Evolutionary conservation across 192 early-diverging fungal species (phyloP).

Genomic region (Lunasporangiospora selenospora): DNA sequence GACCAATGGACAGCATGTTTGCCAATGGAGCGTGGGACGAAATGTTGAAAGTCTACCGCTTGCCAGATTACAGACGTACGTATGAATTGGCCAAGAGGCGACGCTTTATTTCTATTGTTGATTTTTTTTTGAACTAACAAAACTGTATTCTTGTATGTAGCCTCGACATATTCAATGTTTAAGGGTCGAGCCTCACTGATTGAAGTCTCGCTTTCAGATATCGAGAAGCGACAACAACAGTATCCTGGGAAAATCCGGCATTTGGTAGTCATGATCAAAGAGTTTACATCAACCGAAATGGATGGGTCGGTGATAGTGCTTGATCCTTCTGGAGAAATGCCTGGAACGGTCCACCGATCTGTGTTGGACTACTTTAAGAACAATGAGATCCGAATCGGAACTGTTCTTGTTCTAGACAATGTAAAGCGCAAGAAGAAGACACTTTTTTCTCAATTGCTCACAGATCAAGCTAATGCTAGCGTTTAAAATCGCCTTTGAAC

Average conservation of each 20-base stretch:
- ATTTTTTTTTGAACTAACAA: background rate
- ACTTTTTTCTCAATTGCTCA: too few species aligned
- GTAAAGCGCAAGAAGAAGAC: too few species aligned
- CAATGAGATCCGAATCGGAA: constrained; percentile 39
- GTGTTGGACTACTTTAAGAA: constrained; percentile 42
- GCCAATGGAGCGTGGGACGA: constrained; percentile 21
- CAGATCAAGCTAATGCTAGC: too few species aligned
- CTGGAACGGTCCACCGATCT: constrained; percentile 21
- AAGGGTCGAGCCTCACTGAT: constrained; percentile 13
- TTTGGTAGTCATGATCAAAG: constrained; percentile 35
- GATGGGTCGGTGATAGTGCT: constrained; percentile 32
- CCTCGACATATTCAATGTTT: constrained; percentile 11
- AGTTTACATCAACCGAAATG: constrained; percentile 26
- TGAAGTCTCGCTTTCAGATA: constrained; percentile 15
- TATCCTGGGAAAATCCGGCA: constrained; percentile 19
- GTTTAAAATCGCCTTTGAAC: too few species aligned
- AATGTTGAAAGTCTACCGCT: constrained; percentile 9
- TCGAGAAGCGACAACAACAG: constrained; percentile 13
- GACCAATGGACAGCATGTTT: constrained; percentile 41
- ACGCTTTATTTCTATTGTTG: background rate
- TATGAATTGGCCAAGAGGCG: too few species aligned
- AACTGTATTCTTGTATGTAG: too few species aligned
- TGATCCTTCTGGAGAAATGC: constrained; percentile 46
- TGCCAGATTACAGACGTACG: constrained; percentile 42
- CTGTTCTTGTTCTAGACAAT: constrained; percentile 28